Conservation (phyloP, 495 filamentous ascomycete genomes). For the Annulohypoxylon bovei region DNA sequence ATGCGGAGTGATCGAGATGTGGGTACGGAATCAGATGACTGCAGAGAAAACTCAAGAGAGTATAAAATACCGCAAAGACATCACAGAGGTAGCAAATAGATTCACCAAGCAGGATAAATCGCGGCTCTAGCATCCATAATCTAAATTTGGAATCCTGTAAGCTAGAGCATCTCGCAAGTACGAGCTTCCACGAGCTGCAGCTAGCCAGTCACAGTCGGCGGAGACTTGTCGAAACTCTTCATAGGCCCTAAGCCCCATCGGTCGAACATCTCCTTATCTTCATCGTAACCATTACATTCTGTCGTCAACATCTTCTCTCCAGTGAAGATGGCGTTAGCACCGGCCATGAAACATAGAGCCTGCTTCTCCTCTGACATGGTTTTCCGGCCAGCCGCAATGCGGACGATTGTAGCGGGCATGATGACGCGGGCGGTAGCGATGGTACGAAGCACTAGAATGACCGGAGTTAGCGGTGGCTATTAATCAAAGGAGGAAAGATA, state of each 20-base stretch:
- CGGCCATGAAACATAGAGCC: constrained; percentile 82
- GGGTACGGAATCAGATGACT: constrained; percentile 43
- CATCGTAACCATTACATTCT: constrained; percentile 86
- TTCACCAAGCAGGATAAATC: constrained; percentile 20
- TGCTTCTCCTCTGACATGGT: constrained; percentile 85
- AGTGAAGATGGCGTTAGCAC: constrained; percentile 89
- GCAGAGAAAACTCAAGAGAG: background rate
- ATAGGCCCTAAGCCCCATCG: constrained; percentile 76
- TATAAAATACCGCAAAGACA: background rate
- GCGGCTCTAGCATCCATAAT: constrained; percentile 10
- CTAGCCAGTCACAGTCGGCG: background rate
- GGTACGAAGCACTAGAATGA: constrained; percentile 66
- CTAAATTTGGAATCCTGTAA: background rate
- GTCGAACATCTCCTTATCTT: constrained; percentile 81
- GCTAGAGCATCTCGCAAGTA: background rate
- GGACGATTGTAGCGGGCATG: constrained; percentile 82
- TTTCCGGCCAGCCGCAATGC: constrained; percentile 81
- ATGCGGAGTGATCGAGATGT: constrained; percentile 53
- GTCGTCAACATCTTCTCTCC: constrained; percentile 94
- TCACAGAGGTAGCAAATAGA: background rate
- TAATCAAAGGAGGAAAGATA: background rate
- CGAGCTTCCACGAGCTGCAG: background rate
- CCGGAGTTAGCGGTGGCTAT: background rate
- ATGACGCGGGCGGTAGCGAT: constrained; percentile 81
- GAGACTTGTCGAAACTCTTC: constrained; percentile 53